phyloP scores from a whole-genome alignment of 495 filamentous ascomycete species.

The Penicillium coprophilum region DNA sequence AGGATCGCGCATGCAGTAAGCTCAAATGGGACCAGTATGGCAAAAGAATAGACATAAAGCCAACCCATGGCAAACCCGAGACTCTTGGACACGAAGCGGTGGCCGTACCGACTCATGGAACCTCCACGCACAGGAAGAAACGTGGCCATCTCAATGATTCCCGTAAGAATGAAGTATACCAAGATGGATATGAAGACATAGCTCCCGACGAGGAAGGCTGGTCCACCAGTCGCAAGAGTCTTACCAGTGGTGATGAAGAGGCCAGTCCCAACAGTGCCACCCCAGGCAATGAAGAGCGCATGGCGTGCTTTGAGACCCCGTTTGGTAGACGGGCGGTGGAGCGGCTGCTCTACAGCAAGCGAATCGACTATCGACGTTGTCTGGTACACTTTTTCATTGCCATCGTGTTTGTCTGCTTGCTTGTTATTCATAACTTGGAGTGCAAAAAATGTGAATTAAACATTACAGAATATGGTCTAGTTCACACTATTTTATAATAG shows the following conservation, averaged over 20 bases:
- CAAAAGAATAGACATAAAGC: slow-evolving; percentile 51
- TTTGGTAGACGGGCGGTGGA: slow-evolving; percentile 15
- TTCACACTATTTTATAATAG: no score
- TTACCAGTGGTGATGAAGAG: slow-evolving; percentile 51
- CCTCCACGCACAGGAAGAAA: slow-evolving; percentile 53
- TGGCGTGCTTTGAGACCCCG: slow-evolving; percentile 47
- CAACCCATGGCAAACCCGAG: slow-evolving; percentile 58
- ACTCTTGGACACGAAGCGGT: slow-evolving; percentile 51
- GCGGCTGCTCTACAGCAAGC: background rate
- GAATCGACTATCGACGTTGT: background rate
- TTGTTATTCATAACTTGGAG: background rate
- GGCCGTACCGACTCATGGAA: slow-evolving; percentile 50
- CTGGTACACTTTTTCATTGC: background rate
- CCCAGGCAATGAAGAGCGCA: slow-evolving; percentile 60
- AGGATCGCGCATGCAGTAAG: slow-evolving; percentile 66
- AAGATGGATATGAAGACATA: slow-evolving; percentile 51
- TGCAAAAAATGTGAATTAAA: no score
- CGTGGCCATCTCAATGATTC: slow-evolving; percentile 56
- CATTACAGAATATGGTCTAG: no score
- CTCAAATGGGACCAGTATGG: slow-evolving; percentile 62
- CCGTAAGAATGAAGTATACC: slow-evolving; percentile 55
- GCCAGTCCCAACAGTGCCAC: slow-evolving; percentile 63
- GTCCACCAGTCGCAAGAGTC: slow-evolving; percentile 54
- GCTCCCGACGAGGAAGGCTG: slow-evolving; percentile 60
- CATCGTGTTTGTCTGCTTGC: background rate